Percentiles rank a stretch among this genome's conserved stretches.
phyloP scores from a whole-genome alignment of 192 early-diverging fungal genomes.

The Anaeromyces robustus region DNA sequence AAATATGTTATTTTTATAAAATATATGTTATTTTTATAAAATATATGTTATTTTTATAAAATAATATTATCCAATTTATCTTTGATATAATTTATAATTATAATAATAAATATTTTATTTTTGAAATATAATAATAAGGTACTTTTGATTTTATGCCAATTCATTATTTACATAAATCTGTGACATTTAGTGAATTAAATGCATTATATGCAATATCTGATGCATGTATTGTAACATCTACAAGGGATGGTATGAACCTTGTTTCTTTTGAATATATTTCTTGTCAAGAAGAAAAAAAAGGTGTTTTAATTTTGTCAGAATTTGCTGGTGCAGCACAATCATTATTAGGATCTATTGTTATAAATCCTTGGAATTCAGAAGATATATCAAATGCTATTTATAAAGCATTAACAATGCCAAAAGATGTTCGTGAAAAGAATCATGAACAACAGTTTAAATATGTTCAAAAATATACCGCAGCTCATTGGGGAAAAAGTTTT shows the following conservation, averaged over 20 bases:
- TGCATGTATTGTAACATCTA: conserved; percentile 33
- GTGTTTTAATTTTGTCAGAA: conserved; percentile 35
- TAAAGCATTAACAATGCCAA: conserved; percentile 21
- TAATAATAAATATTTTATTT: no score
- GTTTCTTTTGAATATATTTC: conserved; percentile 40
- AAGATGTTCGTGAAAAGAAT: conserved; percentile 21
- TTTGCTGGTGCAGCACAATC: conserved; percentile 36
- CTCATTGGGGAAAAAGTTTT: conserved; percentile 17
- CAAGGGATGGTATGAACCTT: conserved; percentile 43
- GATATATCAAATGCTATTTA: conserved; percentile 26
- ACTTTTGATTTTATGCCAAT: not conserved
- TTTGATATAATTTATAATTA: no score
- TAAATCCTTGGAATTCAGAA: conserved; percentile 34
- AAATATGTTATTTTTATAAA: no score
- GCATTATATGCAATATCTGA: conserved; percentile 20
- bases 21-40: no score
- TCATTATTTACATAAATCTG: not conserved
- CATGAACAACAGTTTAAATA: conserved; percentile 13
- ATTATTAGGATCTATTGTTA: conserved; percentile 29
- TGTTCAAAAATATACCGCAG: conserved; percentile 1
- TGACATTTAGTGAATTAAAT: not conserved
- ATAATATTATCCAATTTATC: no score
- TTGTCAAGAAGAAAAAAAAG: conserved; percentile 30
- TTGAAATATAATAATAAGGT: not conserved
- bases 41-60: no score